Base-by-base conservation (phyloP, 306 rosid genomes). In the Amphicarpaea edgeworthii region DNA sequence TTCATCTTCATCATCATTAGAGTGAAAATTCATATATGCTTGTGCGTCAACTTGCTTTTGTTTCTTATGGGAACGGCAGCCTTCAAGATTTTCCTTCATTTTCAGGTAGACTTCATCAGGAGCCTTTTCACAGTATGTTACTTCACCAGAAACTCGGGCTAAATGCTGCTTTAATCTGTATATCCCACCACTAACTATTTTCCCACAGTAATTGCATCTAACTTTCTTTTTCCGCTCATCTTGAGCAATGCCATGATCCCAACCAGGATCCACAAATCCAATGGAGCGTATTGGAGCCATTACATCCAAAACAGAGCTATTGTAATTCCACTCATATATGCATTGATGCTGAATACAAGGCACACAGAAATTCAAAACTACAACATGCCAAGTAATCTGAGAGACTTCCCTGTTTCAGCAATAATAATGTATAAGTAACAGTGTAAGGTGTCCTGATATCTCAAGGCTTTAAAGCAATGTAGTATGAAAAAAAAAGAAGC, bases 181-280 rank as follows among this genome's bases (percentile, higher is more conserved):
- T 77, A 92, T 92, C 51, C 98, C 98, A 73, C 98, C 98, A 62
- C 98, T 95, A 51, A 95, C 98, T 75, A 95, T 41, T 88, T 95
- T 95, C 20, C 98, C 98, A 72, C 98, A 92, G 85, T 92, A 95
- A 81, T 95, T 95, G 87, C 98, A 95, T 73, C 90, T 90, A 67
- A 95, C 98, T 81, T 92, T 95, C 94, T 92, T 95, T 87, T 95
- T 95, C 79, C 89, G 89, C 87, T 89, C 98, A 79, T 95, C 98
- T 82, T 92, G 97, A 68, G 98, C 96, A 76, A 78, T 62, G 12
- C 97, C 98, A 83, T 95, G 97, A 77, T 95, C 97, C 98, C 98
- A 95, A 45, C 98, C 98, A 5, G 97, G 98, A 84, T 95, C 97
- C 60, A 90, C 85, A 84, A 90, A 85, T 69, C 97, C 98, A 42